A percentile compares a stretch with the other conserved stretches of the same genome.
phyloP scores from a whole-genome alignment of 1,284 basidiomycete species.

The Leccinum ambiguum region DNA sequence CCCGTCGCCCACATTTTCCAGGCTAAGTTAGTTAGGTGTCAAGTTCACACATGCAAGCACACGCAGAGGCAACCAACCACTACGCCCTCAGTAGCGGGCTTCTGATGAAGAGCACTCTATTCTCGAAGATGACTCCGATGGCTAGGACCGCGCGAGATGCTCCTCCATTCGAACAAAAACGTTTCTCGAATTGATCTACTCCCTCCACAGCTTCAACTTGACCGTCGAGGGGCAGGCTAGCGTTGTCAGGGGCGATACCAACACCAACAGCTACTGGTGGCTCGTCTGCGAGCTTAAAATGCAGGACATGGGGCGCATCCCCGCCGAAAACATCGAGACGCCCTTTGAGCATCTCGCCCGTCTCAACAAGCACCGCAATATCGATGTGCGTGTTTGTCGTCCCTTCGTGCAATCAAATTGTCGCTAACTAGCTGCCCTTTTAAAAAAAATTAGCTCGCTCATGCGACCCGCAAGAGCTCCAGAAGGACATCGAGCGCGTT shows the following conservation, averaged over 20 bases:
- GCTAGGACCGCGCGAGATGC: constrained; percentile 53
- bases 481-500: constrained; percentile 53
- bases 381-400: constrained; percentile 69
- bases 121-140: constrained; percentile 76
- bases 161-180: constrained; percentile 88
- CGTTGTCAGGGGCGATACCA: too few species aligned
- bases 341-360: constrained; percentile 95
- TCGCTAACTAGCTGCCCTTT: constrained; percentile 2
- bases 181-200: constrained; percentile 85
- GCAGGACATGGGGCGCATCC: constrained; percentile 61
- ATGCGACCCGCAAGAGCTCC: constrained; percentile 65
- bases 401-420: background rate
- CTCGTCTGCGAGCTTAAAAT: constrained; percentile 95
- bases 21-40: constrained; percentile 23
- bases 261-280: constrained; percentile 98
- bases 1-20: constrained; percentile 92
- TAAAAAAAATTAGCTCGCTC: constrained; percentile 54
- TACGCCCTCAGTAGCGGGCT: constrained; percentile 32
- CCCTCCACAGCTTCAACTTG: constrained; percentile 90
- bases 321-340: constrained; percentile 99
- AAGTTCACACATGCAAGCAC: constrained; percentile 51
- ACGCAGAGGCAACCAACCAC: constrained; percentile 52
- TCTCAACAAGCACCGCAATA: constrained; percentile 96
- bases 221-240: constrained; percentile 76
- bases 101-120: constrained; percentile 77